phyloP scores from a whole-genome alignment of 257 asterid species.

The Misopates orontium region DNA sequence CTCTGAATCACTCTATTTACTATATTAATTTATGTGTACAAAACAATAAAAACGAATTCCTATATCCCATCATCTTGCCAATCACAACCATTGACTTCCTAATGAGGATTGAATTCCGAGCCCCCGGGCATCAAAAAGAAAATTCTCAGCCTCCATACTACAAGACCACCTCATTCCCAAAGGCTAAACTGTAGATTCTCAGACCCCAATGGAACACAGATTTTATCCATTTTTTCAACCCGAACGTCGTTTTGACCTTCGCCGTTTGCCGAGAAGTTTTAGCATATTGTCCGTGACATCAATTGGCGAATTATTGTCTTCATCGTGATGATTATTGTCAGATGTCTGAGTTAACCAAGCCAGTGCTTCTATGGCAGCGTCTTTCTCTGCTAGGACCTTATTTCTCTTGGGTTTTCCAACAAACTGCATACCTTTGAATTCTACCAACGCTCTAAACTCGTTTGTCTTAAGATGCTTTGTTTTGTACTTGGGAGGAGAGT shows the following conservation, averaged over 20 bases:
- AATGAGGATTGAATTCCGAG: too few species aligned
- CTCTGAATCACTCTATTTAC: too few species aligned
- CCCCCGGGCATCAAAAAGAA: too few species aligned
- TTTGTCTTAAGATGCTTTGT: conserved; percentile 94
- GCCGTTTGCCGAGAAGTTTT: conserved; percentile 72
- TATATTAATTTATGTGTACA: too few species aligned
- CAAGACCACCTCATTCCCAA: not conserved
- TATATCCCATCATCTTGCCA: too few species aligned
- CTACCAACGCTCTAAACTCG: conserved; percentile 88
- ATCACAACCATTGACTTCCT: too few species aligned
- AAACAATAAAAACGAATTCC: too few species aligned
- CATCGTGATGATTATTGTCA: conserved; percentile 42
- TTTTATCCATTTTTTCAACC: conserved; percentile 14
- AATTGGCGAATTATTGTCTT: conserved; percentile 58
- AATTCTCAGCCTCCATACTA: not conserved
- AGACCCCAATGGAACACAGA: too few species aligned
- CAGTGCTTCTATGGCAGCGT: conserved; percentile 92
- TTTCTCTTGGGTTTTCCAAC: conserved; percentile 92
- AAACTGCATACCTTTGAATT: conserved; percentile 97
- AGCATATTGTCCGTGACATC: conserved; percentile 93
- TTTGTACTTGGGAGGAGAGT: conserved; percentile 94
- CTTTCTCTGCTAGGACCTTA: conserved; percentile 85
- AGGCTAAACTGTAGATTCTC: too few species aligned
- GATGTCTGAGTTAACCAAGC: conserved; percentile 94
- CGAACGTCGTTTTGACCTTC: conserved; percentile 63